phyloP scores from a whole-genome alignment of 2,329 filamentous ascomycete species.

The Akanthomyces uredinophilus region DNA sequence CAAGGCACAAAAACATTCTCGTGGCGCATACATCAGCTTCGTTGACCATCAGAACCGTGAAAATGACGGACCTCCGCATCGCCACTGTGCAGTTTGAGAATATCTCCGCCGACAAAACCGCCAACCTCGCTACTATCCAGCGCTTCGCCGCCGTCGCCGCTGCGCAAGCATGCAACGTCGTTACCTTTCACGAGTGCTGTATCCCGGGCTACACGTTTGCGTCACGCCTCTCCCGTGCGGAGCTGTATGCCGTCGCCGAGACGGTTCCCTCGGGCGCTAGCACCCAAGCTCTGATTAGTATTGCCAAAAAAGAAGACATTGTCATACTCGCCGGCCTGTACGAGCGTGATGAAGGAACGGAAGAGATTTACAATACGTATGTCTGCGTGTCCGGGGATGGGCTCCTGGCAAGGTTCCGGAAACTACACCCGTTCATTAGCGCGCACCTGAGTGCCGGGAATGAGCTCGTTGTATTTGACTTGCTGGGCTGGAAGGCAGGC shows the following conservation, averaged over 20 bases:
- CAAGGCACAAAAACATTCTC: neutral
- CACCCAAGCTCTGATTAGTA: constrained; percentile 4
- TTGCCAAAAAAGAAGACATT: neutral
- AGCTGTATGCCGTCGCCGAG: constrained; percentile 14
- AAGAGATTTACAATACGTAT: constrained; percentile 18
- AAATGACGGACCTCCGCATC: constrained; percentile 9
- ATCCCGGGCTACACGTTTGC: constrained; percentile 17
- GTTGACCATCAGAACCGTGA: neutral
- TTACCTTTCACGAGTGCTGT: constrained; percentile 17
- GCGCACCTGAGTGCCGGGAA: constrained; percentile 14
- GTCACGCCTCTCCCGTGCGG: neutral
- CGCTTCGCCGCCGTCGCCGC: constrained; percentile 11
- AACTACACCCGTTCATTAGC: constrained; percentile 19
- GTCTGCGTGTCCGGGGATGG: constrained; percentile 16
- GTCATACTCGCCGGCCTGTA: constrained; percentile 16
- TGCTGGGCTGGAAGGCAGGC: constrained; percentile 18
- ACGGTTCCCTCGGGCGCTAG: constrained; percentile 5
- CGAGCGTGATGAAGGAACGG: constrained; percentile 9
- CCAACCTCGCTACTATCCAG: constrained; percentile 14
- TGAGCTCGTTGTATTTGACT: constrained; percentile 18
- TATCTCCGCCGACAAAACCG: constrained; percentile 15
- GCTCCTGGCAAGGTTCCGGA: constrained; percentile 18
- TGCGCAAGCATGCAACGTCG: neutral
- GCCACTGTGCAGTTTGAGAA: constrained; percentile 17
- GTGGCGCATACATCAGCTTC: too few species aligned